Evolutionary conservation across 1,139 yeast species (phyloP).

Genomic region (Scheffersomyces quercinus): DNA sequence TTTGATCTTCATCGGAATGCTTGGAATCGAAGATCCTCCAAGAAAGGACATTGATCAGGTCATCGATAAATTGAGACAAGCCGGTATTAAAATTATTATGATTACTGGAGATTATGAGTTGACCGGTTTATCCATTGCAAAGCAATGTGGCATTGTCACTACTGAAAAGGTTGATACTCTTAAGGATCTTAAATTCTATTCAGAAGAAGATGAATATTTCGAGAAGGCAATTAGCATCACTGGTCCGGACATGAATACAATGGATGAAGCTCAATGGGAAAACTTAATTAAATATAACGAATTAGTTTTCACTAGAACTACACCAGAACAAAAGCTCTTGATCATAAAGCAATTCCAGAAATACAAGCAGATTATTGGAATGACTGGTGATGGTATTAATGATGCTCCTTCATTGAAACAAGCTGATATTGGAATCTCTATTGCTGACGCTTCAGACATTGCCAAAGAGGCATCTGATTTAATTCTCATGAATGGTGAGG

Average conservation of each 20-base stretch:
- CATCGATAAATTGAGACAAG: slow-evolving; percentile 38
- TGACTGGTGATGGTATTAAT: slow-evolving; percentile 58
- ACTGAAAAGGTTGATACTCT: slow-evolving; percentile 25
- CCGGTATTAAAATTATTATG: slow-evolving; percentile 53
- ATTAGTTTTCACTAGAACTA: slow-evolving; percentile 53
- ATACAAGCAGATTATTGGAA: slow-evolving; percentile 45
- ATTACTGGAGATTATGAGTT: slow-evolving; percentile 56
- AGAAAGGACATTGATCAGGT: slow-evolving; percentile 44
- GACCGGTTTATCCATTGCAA: slow-evolving; percentile 55
- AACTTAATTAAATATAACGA: slow-evolving; percentile 35
- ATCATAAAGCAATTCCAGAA: slow-evolving; percentile 52
- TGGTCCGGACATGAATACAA: slow-evolving; percentile 36
- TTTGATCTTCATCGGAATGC: slow-evolving; percentile 40
- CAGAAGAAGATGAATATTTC: slow-evolving; percentile 9
- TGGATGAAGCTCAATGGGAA: slow-evolving; percentile 48
- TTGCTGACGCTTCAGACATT: slow-evolving; percentile 53
- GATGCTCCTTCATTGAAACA: slow-evolving; percentile 54
- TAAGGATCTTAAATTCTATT: slow-evolving; percentile 17
- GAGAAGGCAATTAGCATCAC: slow-evolving; percentile 35
- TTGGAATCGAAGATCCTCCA: slow-evolving; percentile 56
- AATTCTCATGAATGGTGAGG: slow-evolving; percentile 34
- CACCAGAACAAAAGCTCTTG: slow-evolving; percentile 53
- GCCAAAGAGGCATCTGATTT: slow-evolving; percentile 61
- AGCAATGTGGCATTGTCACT: slow-evolving; percentile 44
- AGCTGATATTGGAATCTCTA: slow-evolving; percentile 55